Conservation (phyloP, 495 filamentous ascomycete genomes). For the Neurospora sp. region DNA sequence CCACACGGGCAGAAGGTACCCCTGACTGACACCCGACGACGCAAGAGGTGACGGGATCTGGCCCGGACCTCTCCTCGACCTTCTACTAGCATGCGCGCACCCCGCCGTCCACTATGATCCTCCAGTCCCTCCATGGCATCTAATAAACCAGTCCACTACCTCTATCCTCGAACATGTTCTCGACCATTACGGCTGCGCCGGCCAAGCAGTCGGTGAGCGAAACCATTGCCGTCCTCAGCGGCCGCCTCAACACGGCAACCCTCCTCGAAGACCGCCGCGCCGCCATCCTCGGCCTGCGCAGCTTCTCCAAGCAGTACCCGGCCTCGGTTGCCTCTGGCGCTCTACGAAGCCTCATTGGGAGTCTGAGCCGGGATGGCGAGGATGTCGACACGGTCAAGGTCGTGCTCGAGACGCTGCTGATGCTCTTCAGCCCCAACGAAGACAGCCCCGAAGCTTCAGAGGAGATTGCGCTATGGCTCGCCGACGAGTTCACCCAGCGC, state of each 20-base stretch:
- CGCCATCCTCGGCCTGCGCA: constrained; percentile 83
- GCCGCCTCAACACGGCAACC: constrained; percentile 75
- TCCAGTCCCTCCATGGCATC: constrained; percentile 13
- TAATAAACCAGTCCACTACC: constrained; percentile 2
- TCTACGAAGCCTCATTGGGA: constrained; percentile 73
- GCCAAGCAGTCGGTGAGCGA: constrained; percentile 93
- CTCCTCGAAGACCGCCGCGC: constrained; percentile 89
- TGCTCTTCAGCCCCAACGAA: constrained; percentile 63
- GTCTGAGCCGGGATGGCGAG: constrained; percentile 76
- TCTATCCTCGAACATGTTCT: constrained; percentile 56
- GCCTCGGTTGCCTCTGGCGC: constrained; percentile 92
- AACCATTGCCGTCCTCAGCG: constrained; percentile 81
- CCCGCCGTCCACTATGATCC: not conserved
- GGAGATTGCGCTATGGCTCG: constrained; percentile 92
- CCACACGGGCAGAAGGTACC: not conserved
- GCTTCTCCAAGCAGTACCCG: constrained; percentile 92
- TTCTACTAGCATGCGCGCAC: not conserved
- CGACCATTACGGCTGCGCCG: constrained; percentile 73
- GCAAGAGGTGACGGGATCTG: not conserved
- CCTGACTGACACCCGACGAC: not conserved
- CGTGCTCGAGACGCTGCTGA: constrained; percentile 85
- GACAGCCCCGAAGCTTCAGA: constrained; percentile 83
- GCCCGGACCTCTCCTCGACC: not conserved
- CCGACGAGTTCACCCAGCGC: constrained; percentile 95
- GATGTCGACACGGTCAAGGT: constrained; percentile 96